Evolutionary conservation across 208 protist genomes (phyloP).

Genomic region (Acanthamoeba quina): DNA sequence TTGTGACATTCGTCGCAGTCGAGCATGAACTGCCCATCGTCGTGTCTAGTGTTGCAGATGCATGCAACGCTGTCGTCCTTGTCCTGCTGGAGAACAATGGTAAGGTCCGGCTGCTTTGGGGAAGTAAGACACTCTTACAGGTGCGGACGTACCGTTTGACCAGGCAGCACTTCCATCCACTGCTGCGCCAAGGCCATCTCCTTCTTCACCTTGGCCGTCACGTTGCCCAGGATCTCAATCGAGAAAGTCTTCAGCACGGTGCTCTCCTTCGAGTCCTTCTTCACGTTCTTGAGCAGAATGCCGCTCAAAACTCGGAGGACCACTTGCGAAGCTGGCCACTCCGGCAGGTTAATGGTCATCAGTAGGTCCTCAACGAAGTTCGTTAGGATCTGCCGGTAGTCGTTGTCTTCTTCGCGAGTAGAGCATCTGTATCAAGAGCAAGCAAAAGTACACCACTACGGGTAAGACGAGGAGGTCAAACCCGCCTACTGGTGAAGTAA

Average conservation of each 20-base stretch:
- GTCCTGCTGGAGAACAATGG: not conserved
- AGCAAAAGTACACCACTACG: not conserved
- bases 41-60: not conserved
- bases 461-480: not conserved
- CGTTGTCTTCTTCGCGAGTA: slow-evolving; percentile 72
- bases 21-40: slow-evolving; percentile 57
- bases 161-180: slow-evolving; percentile 65
- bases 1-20: slow-evolving; percentile 74
- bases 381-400: slow-evolving; percentile 53
- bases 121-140: not conserved
- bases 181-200: slow-evolving; percentile 52
- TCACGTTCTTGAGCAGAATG: slow-evolving; percentile 66
- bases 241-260: slow-evolving; percentile 71
- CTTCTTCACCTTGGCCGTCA: slow-evolving; percentile 65
- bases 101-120: not conserved
- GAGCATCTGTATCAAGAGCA: slow-evolving; percentile 47
- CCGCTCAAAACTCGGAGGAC: slow-evolving; percentile 47
- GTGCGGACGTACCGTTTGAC: not conserved
- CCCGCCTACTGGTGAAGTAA: not conserved
- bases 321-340: slow-evolving; percentile 71
- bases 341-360: slow-evolving; percentile 49
- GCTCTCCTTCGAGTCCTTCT: slow-evolving; percentile 72
- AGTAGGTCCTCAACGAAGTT: slow-evolving; percentile 72
- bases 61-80: slow-evolving; percentile 39
- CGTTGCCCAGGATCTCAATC: slow-evolving; percentile 62